Evolutionary conservation across 2,329 filamentous ascomycete genomes (phyloP).

Genomic region (Phyllosticta citrichinensis): DNA sequence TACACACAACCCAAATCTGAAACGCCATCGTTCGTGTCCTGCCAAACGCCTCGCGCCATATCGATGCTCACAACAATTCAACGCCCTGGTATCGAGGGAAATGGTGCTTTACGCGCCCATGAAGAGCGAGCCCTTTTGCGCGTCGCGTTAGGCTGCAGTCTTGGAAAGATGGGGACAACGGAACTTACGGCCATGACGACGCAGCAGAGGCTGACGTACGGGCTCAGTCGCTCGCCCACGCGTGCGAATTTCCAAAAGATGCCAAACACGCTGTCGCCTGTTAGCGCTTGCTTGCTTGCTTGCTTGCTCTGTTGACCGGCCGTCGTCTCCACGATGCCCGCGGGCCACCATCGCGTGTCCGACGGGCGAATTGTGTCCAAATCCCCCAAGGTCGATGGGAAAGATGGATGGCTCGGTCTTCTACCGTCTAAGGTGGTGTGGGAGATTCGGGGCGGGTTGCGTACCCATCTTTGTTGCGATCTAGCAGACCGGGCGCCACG

Average conservation of each 20-base stretch:
- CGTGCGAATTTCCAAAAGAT: slow-evolving; percentile 95
- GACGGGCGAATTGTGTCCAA: too few relatives aligned
- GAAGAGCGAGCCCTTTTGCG: slow-evolving; percentile 16
- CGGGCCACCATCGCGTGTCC: too few relatives aligned
- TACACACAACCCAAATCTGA: neutral
- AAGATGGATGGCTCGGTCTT: neutral
- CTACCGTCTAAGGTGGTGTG: too few relatives aligned
- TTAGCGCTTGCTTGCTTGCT: neutral
- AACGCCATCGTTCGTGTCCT: neutral
- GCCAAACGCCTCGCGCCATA: neutral
- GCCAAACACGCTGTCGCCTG: slow-evolving; percentile 53
- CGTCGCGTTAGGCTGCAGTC: neutral
- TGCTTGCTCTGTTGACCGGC: neutral
- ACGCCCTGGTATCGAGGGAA: neutral
- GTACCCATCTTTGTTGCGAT: slow-evolving; percentile 86
- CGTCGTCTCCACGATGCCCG: neutral
- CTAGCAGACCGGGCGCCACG: slow-evolving; percentile 79
- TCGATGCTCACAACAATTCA: neutral
- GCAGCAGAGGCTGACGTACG: slow-evolving; percentile 91
- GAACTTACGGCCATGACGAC: slow-evolving; percentile 76
- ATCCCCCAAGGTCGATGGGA: too few relatives aligned
- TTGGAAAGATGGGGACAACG: neutral
- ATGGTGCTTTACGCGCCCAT: slow-evolving; percentile 12
- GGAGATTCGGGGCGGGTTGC: slow-evolving; percentile 15
- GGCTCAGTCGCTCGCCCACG: slow-evolving; percentile 84